Evolutionary conservation across 129 eudicot species (phyloP), one percentile per base, ranked within the genome.

Genomic region (Saussurea involucrata): DNA sequence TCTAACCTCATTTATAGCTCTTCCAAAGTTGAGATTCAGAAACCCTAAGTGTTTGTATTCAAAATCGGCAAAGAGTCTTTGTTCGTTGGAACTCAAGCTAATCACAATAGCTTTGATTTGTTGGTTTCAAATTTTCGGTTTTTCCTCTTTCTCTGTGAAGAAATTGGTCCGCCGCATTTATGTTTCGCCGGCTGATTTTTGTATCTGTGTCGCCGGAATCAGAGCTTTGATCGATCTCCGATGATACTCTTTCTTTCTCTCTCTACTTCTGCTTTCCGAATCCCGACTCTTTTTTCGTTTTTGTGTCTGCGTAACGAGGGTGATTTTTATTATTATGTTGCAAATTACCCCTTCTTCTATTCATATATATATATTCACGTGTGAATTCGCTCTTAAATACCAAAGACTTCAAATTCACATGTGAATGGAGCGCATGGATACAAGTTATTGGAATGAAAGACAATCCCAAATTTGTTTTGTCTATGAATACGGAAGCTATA

Each of bases 211-310:
- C 61, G 74, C 32, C 84, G 79, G 78, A 87, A 87, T 88, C 76
- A 74, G 85, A 79, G 80, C 74, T 78, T 87, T 83, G 93, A 88
- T 88, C 92, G 86, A 53, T 78, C 44, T 46, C 25, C 82, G 75
- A 55, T 87, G 83, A 80, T 74, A 78, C 83, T 42, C 78, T 63
- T 76, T 66, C 81, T 84, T 29, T 85, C 81, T 85, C 84, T 84
- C 86, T 89, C 73, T 82, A 32, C 74, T 63, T 37, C 74, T 55
- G 84, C 78, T 76, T 82, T 76, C 71, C 24, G 70, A 80, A 71
- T 70, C 82, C 49, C 71, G 60, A 78, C 76, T 77, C 73, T 36
- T 81, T 67, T 84, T 82, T 83, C 71, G 84, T 71, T 83, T 77
- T 77, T 77, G 89, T 80, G 87, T 84, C 83, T 75, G 82, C 46